phyloP scores from a whole-genome alignment of 2,329 filamentous ascomycete species.

The Apiospora koreana region DNA sequence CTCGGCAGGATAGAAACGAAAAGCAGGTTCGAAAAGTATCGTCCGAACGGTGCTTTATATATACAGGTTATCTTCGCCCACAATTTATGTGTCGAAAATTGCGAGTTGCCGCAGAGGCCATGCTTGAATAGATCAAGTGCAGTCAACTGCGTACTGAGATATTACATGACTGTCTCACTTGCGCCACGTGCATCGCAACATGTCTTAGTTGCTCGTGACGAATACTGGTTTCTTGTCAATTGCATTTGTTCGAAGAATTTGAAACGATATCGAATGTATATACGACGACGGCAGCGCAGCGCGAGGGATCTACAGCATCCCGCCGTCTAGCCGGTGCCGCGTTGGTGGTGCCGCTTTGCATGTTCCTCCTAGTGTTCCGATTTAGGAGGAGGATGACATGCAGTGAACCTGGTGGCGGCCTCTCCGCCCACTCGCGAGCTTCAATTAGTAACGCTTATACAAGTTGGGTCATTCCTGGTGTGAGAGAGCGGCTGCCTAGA shows the following conservation, averaged over 20 bases:
- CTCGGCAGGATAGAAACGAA: background rate
- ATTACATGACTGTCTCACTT: background rate
- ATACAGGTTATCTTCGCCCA: background rate
- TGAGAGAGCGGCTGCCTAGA: no score
- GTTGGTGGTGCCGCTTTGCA: no score
- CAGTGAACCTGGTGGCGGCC: background rate
- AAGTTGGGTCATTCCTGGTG: no score
- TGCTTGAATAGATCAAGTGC: background rate
- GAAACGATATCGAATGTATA: background rate
- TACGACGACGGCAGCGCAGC: no score
- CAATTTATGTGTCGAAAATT: background rate
- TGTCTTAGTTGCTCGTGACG: background rate
- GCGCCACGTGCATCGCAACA: background rate
- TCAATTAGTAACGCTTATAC: no score
- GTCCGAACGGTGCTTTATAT: background rate
- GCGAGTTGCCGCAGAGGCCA: background rate
- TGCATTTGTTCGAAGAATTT: background rate
- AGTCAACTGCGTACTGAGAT: background rate
- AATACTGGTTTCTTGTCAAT: no score
- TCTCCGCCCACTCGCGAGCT: no score
- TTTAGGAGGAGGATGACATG: background rate
- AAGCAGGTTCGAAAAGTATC: background rate
- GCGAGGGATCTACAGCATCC: background rate
- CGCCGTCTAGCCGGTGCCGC: no score
- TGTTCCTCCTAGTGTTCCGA: background rate